Base-by-base conservation (phyloP, 768 basidiomycete species). In the Fibroporia radiculosa region DNA sequence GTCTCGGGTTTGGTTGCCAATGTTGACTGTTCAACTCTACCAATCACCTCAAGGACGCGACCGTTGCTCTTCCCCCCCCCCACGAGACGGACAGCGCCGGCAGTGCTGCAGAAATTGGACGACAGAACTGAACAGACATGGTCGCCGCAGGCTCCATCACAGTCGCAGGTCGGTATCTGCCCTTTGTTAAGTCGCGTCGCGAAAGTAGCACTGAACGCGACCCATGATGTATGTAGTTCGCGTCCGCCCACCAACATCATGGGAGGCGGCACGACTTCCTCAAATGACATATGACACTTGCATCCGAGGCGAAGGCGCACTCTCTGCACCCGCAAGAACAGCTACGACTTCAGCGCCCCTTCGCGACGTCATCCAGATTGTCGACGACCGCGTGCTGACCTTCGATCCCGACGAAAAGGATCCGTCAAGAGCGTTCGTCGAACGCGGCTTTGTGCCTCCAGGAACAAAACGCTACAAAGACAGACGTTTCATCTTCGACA, bases 341-440 rank as follows among this genome's bases (percentile, higher is more conserved):
- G 67, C 76, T 25, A 62, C 72, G 8, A 69, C 75, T 53, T 69
- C 75, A 11, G 67, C 80, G n/a, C 67, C 73, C 28, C 72, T 87
- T 52, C 78, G 83, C 44, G 78, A 87, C 51, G 78, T 92, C 52
- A 78, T 92, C 43, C 89, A 93, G 63, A 80, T 93, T 40, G 77
- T 95, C 49, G 95, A 98, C 66, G 89, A 95, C 69, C 81, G 93
- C 44, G 90, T 95, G 56, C 73, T 98, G 48, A 91, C 90, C 12
- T 99, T 98, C 58, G 96, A 99, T 64, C 93, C 93, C 27, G 85
- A 90, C 48, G 92, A 96, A 66, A 83, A 82, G 62, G 87, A 93
- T 66, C 77, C 70, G 49, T 75, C 84, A 22, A 74, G 74, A 29
- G 78, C 88, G 1, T 92, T 93, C 62, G 73, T 86, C 48, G 87